Evolutionary conservation across 805 yeast genomes (phyloP), one percentile per base, ranked within the genome.

Genomic region (Barnettozyma sp.): DNA sequence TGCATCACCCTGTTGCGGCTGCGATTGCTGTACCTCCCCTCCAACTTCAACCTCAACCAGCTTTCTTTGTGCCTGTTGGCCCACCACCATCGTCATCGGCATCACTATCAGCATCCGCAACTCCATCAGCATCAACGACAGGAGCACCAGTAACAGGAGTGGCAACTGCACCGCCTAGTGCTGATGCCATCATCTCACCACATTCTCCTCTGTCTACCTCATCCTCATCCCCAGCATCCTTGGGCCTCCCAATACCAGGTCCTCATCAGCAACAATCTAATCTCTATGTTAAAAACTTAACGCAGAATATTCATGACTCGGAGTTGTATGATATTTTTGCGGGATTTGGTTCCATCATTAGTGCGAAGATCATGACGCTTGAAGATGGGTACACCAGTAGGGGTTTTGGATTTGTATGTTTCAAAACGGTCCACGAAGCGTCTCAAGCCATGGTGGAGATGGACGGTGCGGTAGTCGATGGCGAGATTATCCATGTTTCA

Each of bases 351-450:
- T 51, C 54, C 19, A 69, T 75, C 20, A 60, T 69, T 10, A 63
- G 71, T 32, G 73, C 76, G 16, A 71, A 69, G 42, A 60, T 76
- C 12, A 73, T 75, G 68, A 68, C 73, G 6, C 21, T 55, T 1
- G 52, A 48, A 17, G 44, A 43, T 11, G 53, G 52, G 2, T 6
- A 30, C 3, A 64, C 64, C 40, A 74, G 87, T 17, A 70, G 77
- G 52, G 87, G 90, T 19, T 82, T 76, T 54, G 92, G 90, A 32
- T 82, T 82, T 61, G 83, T 82, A 31, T 81, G 85, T 55, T 83
- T 66, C 52, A 74, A 72, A 50, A 58, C 60, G 32, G 75, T 78
- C 38, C 66, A 69, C 28, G 70, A 76, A 44, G 88, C 92, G 12
- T 70, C 72, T 35, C 63, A 65, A 48, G 87, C 92, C 12, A 68